These are phyloP conservation scores for Fusarium burgessii DNA, from an alignment of 2,329 filamentous ascomycete species.

Conservation along the genomic window DNA sequence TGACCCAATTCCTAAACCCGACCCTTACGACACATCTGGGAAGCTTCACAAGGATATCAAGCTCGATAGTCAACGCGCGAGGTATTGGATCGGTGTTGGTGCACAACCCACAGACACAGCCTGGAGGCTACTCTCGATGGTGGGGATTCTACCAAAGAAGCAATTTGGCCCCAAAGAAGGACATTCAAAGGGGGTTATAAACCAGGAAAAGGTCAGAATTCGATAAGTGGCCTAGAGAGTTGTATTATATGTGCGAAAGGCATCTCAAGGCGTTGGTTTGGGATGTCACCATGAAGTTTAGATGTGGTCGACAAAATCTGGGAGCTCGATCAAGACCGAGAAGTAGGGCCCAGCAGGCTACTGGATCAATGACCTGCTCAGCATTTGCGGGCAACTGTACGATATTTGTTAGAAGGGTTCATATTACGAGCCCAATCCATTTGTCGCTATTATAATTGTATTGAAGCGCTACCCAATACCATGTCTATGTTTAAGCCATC, in stretches of 20 bases:
- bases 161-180: constrained; percentile 50
- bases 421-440: constrained; percentile 5
- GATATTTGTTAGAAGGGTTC: constrained; percentile 16
- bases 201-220: constrained; percentile 47
- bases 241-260: constrained; percentile 48
- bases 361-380: not conserved
- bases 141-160: constrained; percentile 60
- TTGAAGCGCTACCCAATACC: constrained; percentile 38
- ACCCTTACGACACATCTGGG: constrained; percentile 70
- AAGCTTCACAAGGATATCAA: constrained; percentile 91
- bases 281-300: constrained; percentile 19
- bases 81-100: constrained; percentile 97
- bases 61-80: constrained; percentile 82
- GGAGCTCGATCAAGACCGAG: not conserved
- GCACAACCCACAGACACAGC: constrained; percentile 93
- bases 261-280: constrained; percentile 47
- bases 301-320: constrained; percentile 11
- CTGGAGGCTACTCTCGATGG: constrained; percentile 88
- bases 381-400: constrained; percentile 23
- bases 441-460: constrained; percentile 39
- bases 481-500: constrained; percentile 40
- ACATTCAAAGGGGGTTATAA: constrained; percentile 43
- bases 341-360: not conserved
- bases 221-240: constrained; percentile 33
- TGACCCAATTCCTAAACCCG: constrained; percentile 73